A percentile compares a stretch with the other conserved stretches of the same genome.
These are phyloP conservation scores for Blumeria graminis DNA, from an alignment of 2,329 filamentous ascomycete genomes.

Conservation along the genomic window DNA sequence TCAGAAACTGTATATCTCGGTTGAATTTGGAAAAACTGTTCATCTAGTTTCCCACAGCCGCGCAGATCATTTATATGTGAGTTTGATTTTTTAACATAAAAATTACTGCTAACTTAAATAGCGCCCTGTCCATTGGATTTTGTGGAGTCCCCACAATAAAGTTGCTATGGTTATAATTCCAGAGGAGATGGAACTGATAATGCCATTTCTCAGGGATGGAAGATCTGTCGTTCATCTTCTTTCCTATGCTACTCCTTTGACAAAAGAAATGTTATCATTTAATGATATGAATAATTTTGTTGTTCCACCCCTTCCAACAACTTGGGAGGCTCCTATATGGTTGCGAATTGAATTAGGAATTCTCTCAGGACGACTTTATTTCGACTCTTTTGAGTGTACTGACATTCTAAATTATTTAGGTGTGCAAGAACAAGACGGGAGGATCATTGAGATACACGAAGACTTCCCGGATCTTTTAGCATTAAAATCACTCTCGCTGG, in stretches of 20 bases:
- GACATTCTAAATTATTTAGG: conserved; percentile 13
- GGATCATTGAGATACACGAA: not conserved
- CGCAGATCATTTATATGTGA: conserved; percentile 1
- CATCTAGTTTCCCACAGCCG: conserved; percentile 7
- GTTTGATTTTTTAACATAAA: conserved; percentile 1
- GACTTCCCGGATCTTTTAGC: conserved; percentile 1
- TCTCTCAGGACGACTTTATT: conserved; percentile 34
- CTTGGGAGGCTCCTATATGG: conserved; percentile 25
- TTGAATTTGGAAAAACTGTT: conserved; percentile 25
- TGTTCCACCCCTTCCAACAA: conserved; percentile 21
- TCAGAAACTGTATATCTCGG: conserved; percentile 18
- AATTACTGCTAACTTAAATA: conserved; percentile 5
- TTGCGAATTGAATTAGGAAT: conserved; percentile 33
- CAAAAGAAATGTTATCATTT: conserved; percentile 33
- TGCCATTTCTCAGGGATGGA: conserved; percentile 19
- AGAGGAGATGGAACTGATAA: conserved; percentile 34
- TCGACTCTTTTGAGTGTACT: conserved; percentile 23
- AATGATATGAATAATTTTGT: conserved; percentile 27
- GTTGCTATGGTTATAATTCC: conserved; percentile 33
- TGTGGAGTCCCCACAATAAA: conserved; percentile 24
- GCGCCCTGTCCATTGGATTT: conserved; percentile 33
- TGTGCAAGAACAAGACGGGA: conserved; percentile 1
- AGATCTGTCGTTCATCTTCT: conserved; percentile 21
- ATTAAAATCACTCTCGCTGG: not conserved
- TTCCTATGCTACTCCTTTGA: conserved; percentile 33